Conservation (phyloP, 2,329 filamentous ascomycete genomes). For the Gnomoniopsis sp. region DNA sequence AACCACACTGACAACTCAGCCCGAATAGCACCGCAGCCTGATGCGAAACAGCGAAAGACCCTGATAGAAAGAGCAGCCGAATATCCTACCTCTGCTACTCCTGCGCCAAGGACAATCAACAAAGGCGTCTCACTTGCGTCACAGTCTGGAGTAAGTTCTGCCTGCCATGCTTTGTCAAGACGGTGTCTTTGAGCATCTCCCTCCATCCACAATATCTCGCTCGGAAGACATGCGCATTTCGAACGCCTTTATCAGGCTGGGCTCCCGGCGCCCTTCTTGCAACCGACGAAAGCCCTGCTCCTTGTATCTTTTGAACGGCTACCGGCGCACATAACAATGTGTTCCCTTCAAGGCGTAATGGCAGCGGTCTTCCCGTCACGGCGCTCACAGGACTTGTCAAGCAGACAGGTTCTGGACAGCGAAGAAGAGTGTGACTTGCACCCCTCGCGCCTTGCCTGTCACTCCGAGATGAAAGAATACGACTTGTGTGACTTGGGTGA, state of each 20-base stretch:
- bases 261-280: not conserved
- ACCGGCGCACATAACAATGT: not conserved
- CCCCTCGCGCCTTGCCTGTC: not conserved
- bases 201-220: not conserved
- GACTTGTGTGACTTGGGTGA: not conserved
- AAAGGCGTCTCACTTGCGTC: slow-evolving; percentile 41
- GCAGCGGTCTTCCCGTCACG: not conserved
- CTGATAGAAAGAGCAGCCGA: slow-evolving; percentile 54
- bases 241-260: not conserved
- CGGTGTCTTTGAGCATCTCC: not conserved
- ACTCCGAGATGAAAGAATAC: not conserved
- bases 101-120: slow-evolving; percentile 38
- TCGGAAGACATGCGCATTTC: too few species aligned
- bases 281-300: not conserved
- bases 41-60: slow-evolving; percentile 56
- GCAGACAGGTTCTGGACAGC: not conserved
- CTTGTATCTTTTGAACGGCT: not conserved
- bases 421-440: not conserved
- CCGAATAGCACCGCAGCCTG: slow-evolving; percentile 46
- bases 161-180: not conserved
- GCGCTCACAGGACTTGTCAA: not conserved
- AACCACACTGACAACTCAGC: slow-evolving; percentile 17
- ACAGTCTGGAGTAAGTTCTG: slow-evolving; percentile 20
- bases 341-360: not conserved
- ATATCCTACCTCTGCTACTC: slow-evolving; percentile 31